Evolutionary conservation across 257 asterid genomes (phyloP), one percentile per base, ranked within the genome.

Genomic region (Petunia axillaris): DNA sequence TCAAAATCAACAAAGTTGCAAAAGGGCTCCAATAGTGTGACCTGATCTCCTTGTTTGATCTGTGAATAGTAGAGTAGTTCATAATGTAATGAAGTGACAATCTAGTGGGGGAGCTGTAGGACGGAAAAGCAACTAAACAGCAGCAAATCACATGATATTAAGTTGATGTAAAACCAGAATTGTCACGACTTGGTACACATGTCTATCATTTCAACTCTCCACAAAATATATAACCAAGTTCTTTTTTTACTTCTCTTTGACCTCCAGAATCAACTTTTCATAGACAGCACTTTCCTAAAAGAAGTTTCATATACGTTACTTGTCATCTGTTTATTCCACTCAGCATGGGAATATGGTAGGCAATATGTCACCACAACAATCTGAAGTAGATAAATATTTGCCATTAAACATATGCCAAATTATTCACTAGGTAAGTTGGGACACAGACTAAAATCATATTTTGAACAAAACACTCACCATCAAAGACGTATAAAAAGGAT

Each of bases 41-140:
- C 88, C 83, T 88, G 92, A 84, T 94, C 98, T 55, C 97, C 94
- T 87, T 88, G 96, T 88, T 91, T 91, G 46, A 94, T 91, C 98
- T 93, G 91, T 11, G 6, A 37, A 68, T 2, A 37, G 11, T 25
- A 25, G 16, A 37, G 70, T 37, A 63, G 70, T 63, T 63, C 15
- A 1, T 35, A 3, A 8, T 8, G 39, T 62, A 62, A 62, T 35
- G 43, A 37, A 10, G 48, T 38, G 48, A 64, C 35, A 38, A 37
- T 64, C 71, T 38, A 64, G 39, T 38, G 35, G 4, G 4, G 71
- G 46, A 64, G 5, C 3, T 13, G 8, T 25, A 25, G 46, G 38
- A 37, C 5, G 3, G 8, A 64, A 64, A 64, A 8, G n/a, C 15
- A 52, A 52, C 3, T 35, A 62, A 62, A 62, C 36, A 35, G 37